Base-by-base conservation (phyloP, 805 yeast species). In the Wickerhamomyces ciferrii region DNA sequence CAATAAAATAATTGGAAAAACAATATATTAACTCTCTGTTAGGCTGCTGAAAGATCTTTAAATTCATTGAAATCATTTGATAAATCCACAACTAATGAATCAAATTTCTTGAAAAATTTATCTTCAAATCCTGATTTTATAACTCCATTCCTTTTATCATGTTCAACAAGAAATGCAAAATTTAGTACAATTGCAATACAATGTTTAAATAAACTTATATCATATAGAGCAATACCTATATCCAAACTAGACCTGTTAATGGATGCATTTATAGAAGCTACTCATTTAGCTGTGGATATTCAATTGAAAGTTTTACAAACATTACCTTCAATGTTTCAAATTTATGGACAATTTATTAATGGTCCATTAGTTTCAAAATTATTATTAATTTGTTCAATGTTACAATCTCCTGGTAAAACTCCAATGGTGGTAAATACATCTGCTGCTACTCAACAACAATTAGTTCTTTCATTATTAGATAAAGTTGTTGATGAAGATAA, bases 361-460 rank as follows among this genome's bases (percentile, higher is more conserved):
- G 91, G 81, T 17, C 73, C 68, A 0, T 61, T 77, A 15, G 69
- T 90, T 32, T 69, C 82, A 8, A 78, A 78, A 50, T 63, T 88
- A 13, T 66, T 92, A 19, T 68, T 71, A 20, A 79, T 92, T 2
- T 87, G 96, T 59, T 76, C 94, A 0, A 75, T 80, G 31, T 71
- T 94, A 43, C 90, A 87, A 47, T 68, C 79, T 14, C 74, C 81
- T 14, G 84, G 80, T 50, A 84, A 86, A 54, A 76, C 83, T 5
- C 79, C 85, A 0, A 87, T 87, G 54, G 96, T 94, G 5, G 74
- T 80, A 14, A 91, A 90, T 56, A 87, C 98, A 0, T 97, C 98
- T 0, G 82, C 88, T 43, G 99, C 98, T 2, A 89, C 98, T 3
- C 74, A 90, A 41, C 95, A 90, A 51, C 98, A 94, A 61, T 67